Percentiles rank a stretch among this genome's conserved stretches.
Conservation (phyloP, 306 rosid species). For the Cucurbita ficifolia region DNA sequence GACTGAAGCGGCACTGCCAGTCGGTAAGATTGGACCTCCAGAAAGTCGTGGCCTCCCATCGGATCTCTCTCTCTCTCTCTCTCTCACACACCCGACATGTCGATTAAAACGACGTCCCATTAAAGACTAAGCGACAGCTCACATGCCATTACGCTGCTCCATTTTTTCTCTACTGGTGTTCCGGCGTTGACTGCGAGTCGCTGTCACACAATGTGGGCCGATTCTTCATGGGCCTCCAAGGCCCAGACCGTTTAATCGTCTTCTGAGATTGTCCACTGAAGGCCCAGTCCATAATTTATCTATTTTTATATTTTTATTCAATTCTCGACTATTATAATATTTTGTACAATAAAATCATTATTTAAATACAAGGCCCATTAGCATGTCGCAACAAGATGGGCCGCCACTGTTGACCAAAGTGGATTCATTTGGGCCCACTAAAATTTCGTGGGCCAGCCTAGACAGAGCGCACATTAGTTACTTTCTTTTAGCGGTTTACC, state of each 20-base stretch:
- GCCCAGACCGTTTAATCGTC: neutral
- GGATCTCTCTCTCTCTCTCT: neutral
- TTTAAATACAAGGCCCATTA: neutral
- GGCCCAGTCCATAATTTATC: neutral
- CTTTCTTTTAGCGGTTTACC: neutral
- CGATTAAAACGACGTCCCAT: conserved; percentile 1
- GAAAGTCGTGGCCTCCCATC: neutral
- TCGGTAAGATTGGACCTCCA: neutral
- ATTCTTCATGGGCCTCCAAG: neutral
- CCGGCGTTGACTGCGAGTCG: neutral
- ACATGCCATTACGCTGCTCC: neutral
- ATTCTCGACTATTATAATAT: no score
- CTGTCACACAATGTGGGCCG: neutral
- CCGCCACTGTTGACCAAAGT: neutral
- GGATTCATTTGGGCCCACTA: conserved; percentile 10
- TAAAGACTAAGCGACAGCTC: conserved; percentile 3
- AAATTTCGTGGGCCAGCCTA: conserved; percentile 11
- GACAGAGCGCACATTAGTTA: conserved; percentile 12
- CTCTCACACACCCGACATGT: neutral
- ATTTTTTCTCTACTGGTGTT: neutral
- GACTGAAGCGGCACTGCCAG: neutral
- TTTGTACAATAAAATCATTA: neutral
- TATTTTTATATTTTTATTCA: no score
- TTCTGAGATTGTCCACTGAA: neutral
- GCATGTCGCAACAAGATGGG: conserved; percentile 3